These are phyloP conservation scores for Epichloe uncinata DNA, from an alignment of 2,329 filamentous ascomycete species.

Conservation along the genomic window DNA sequence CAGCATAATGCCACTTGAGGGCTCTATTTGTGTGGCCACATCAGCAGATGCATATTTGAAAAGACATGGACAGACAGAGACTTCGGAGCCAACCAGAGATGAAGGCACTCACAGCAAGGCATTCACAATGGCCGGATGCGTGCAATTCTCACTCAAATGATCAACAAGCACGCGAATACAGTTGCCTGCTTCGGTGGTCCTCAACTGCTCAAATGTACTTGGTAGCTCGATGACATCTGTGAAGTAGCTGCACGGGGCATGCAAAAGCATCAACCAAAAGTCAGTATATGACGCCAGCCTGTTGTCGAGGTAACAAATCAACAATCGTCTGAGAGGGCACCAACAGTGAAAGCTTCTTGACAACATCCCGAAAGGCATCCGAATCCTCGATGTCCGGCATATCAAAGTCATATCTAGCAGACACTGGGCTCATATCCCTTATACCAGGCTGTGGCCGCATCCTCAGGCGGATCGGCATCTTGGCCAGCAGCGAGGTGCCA, in stretches of 20 bases:
- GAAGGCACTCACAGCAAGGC: constrained; percentile 50
- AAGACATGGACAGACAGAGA: background rate
- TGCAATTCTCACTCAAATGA: constrained; percentile 48
- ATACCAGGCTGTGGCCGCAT: constrained; percentile 17
- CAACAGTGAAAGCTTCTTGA: constrained; percentile 53
- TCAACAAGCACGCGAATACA: constrained; percentile 46
- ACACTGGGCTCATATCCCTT: constrained; percentile 23
- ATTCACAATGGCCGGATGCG: constrained; percentile 58
- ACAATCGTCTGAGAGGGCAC: constrained; percentile 11
- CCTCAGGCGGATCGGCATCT: constrained; percentile 26
- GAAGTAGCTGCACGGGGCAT: constrained; percentile 38
- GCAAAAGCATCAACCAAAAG: constrained; percentile 1
- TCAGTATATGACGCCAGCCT: background rate
- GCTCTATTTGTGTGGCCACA: constrained; percentile 32
- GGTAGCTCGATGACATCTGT: constrained; percentile 49
- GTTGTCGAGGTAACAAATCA: background rate
- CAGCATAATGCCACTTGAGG: constrained; percentile 60
- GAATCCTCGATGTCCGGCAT: constrained; percentile 44
- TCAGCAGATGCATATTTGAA: background rate
- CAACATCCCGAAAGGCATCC: constrained; percentile 49
- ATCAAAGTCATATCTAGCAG: constrained; percentile 19
- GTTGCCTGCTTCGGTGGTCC: constrained; percentile 50
- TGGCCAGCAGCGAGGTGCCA: background rate
- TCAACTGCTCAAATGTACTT: constrained; percentile 60
- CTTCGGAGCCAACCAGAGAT: background rate